Evolutionary conservation across 306 rosid species (phyloP), one percentile per base, ranked within the genome.

Genomic region (Echinosophora koreensis): DNA sequence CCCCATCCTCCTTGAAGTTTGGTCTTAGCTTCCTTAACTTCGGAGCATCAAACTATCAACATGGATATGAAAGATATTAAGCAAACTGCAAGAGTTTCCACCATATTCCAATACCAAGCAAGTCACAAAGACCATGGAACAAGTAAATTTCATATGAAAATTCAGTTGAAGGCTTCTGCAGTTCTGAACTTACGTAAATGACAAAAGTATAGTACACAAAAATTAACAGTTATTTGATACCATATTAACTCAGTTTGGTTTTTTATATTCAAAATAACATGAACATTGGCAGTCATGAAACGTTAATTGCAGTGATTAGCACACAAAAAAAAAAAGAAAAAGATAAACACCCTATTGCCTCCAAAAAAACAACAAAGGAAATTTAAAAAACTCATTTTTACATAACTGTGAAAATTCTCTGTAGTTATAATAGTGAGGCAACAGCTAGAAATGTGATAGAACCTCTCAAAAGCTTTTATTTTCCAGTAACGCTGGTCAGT

Each of bases 11-110:
- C 87, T 89, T 92, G 72, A 94, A 94, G 89, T 89, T 92, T 58
- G 98, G 93, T 77, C 85, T 89, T 55, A 94, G 97, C 81, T 85
- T 92, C 82, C 78, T 85, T 80, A 94, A 82, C 78, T 92, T 94
- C 28, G 84, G 86, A 83, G 95, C 89, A 94, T 94, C 97, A 61
- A 94, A 94, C 98, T 94, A 81, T 60, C 60, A 80, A 74, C 59
- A 79, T 2, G 38, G 32, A 68, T 22, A 75, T 42, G 63, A 44
- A 77, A 57, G 32, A 55, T 50, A 69, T 71, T 72, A 75, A 51
- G 44, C 56, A 57, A 78, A 76, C 16, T 76, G 61, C 28, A 39
- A 1, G 15, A 54, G 34, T 69, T 46, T 72, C 69, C 27, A 44
- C 60, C 65, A 16, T 55, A 41, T 69, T 78, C 18, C 69, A 42